phyloP scores from a whole-genome alignment of 208 protist genomes.

The Trypanosoma melophagium region DNA sequence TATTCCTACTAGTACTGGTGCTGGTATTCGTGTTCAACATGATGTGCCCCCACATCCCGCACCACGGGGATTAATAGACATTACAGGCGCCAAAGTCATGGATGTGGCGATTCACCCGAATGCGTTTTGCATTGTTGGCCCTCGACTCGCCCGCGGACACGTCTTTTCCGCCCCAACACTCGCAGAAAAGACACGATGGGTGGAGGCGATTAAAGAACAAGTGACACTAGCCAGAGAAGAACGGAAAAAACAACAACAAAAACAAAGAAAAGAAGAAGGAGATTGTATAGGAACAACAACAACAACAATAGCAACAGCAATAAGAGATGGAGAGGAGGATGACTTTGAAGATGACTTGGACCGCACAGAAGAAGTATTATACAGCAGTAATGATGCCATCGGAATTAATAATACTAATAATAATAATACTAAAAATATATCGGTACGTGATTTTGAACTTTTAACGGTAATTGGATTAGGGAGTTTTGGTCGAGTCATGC shows the following conservation, averaged over 20 bases:
- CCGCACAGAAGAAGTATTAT: constrained; percentile 20
- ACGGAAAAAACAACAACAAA: background rate
- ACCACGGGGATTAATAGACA: constrained; percentile 21
- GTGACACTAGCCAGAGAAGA: background rate
- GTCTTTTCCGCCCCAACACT: constrained; percentile 23
- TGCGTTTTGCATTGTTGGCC: constrained; percentile 35
- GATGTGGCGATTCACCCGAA: constrained; percentile 36
- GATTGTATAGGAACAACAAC: background rate
- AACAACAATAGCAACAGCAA: background rate
- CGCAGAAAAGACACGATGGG: constrained; percentile 25
- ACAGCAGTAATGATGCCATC: constrained; percentile 5
- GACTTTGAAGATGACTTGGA: constrained; percentile 26
- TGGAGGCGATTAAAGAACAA: constrained; percentile 27
- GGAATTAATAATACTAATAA: constrained; percentile 25
- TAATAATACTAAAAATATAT: no score
- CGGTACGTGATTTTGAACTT: constrained; percentile 85
- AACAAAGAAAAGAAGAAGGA: background rate
- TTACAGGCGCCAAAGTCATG: constrained; percentile 32
- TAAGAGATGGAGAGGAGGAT: background rate
- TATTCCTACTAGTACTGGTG: constrained; percentile 7
- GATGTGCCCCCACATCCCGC: background rate
- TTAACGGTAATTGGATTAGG: constrained; percentile 88
- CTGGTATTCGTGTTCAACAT: background rate
- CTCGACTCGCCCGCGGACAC: constrained; percentile 24
- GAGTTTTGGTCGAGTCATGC: constrained; percentile 92